Conservation (phyloP, 768 basidiomycete genomes). For the Stropharia rugosoannulata region DNA sequence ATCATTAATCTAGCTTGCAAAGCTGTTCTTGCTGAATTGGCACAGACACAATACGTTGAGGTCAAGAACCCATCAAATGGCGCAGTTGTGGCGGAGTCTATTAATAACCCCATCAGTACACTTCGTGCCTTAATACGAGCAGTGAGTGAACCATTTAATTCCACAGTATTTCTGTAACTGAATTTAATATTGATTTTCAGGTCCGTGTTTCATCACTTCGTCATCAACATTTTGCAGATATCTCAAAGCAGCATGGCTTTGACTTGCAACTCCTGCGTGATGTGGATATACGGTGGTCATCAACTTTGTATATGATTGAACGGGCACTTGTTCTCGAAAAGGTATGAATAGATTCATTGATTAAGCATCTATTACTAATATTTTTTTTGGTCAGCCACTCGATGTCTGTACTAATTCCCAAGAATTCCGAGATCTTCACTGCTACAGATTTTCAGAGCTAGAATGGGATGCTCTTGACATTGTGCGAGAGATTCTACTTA, state of each 20-base stretch:
- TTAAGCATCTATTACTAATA: no score
- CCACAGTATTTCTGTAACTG: no score
- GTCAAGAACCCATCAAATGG: no score
- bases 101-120: background rate
- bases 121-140: no score
- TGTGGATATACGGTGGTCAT: constrained; percentile 29
- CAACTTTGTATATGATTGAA: constrained; percentile 30
- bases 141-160: background rate
- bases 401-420: background rate
- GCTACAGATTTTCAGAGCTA: constrained; percentile 13
- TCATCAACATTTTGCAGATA: constrained; percentile 8
- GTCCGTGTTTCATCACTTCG: constrained; percentile 20
- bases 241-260: background rate
- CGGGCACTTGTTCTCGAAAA: constrained; percentile 23
- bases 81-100: no score
- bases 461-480: constrained; percentile 25
- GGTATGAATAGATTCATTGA: constrained; percentile 14
- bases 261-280: constrained; percentile 23
- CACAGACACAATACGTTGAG: no score
- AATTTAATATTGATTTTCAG: no score
- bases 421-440: constrained; percentile 24
- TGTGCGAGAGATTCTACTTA: constrained; percentile 23
- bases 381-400: background rate
- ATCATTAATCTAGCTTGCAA: constrained; percentile 32
- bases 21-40: constrained; percentile 11